A percentile compares a stretch with the other conserved stretches of the same genome.
Evolutionary conservation across 805 yeast genomes (phyloP).

Genomic region (Priceomyces haplophilus): DNA sequence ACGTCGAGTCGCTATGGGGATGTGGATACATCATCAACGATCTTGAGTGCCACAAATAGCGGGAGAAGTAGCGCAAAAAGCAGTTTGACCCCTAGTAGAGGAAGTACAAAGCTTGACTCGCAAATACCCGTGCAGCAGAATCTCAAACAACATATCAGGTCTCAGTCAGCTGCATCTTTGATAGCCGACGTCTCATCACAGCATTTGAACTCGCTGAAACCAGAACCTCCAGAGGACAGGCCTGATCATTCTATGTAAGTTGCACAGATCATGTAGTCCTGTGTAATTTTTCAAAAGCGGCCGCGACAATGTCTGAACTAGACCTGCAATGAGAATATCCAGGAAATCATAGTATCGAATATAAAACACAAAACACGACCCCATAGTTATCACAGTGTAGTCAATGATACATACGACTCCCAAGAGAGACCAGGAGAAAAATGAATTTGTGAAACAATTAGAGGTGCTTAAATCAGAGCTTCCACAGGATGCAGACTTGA

Average conservation of each 20-base stretch:
- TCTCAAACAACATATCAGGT: background rate
- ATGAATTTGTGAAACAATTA: background rate
- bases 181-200: background rate
- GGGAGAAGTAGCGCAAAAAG: constrained; percentile 9
- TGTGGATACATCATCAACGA: constrained; percentile 20
- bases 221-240: background rate
- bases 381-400: background rate
- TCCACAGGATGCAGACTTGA: background rate
- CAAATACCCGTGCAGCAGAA: background rate
- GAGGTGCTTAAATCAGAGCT: background rate
- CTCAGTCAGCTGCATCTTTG: background rate
- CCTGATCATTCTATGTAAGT: background rate
- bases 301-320: background rate
- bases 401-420: background rate
- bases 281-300: too few relatives aligned
- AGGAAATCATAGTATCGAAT: background rate
- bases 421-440: background rate
- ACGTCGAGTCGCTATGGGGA: constrained; percentile 20
- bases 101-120: constrained; percentile 3
- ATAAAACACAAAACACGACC: background rate
- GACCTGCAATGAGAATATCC: background rate
- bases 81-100: constrained; percentile 7
- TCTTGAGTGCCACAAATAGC: constrained; percentile 15
- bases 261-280: too few relatives aligned
- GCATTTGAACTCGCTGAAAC: background rate